Evolutionary conservation across 192 early-diverging fungal species (phyloP).

Genomic region (Backusella parvicylindrica): DNA sequence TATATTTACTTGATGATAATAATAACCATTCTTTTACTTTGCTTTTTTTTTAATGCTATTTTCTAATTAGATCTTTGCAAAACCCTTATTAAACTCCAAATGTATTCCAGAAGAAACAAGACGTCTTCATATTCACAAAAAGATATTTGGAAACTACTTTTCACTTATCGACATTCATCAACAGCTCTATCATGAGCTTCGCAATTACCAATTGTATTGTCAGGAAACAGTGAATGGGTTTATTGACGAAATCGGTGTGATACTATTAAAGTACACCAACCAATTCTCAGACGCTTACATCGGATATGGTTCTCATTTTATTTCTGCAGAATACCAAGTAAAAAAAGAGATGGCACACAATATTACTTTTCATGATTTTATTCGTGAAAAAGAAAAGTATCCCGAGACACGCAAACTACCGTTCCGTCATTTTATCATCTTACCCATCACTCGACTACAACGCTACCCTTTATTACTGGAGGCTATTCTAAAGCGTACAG

Average conservation of each 20-base stretch:
- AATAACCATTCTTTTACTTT: not conserved
- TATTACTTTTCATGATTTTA: slow-evolving; percentile 63
- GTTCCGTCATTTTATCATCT: slow-evolving; percentile 48
- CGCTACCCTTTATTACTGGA: slow-evolving; percentile 82
- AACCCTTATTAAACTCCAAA: slow-evolving; percentile 18
- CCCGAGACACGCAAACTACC: slow-evolving; percentile 28
- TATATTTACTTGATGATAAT: not conserved
- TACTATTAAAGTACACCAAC: slow-evolving; percentile 62
- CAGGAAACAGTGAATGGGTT: slow-evolving; percentile 31
- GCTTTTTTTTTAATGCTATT: too few species aligned
- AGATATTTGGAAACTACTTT: slow-evolving; percentile 70
- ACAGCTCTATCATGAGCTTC: slow-evolving; percentile 50
- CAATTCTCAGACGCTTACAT: slow-evolving; percentile 67
- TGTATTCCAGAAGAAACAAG: slow-evolving; percentile 17
- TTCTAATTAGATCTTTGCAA: slow-evolving; percentile 21
- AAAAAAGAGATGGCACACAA: slow-evolving; percentile 70
- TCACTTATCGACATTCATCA: slow-evolving; percentile 57
- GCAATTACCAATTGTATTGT: slow-evolving; percentile 46
- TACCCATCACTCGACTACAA: slow-evolving; percentile 80
- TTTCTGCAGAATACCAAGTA: slow-evolving; percentile 66
- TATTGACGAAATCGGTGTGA: slow-evolving; percentile 80
- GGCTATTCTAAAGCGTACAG: slow-evolving; percentile 79
- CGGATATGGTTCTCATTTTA: slow-evolving; percentile 78
- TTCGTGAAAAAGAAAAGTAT: slow-evolving; percentile 59
- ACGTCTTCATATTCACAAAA: slow-evolving; percentile 51